Evolutionary conservation across 805 yeast genomes (phyloP).

Genomic region (Kregervanrija fluxuum): DNA sequence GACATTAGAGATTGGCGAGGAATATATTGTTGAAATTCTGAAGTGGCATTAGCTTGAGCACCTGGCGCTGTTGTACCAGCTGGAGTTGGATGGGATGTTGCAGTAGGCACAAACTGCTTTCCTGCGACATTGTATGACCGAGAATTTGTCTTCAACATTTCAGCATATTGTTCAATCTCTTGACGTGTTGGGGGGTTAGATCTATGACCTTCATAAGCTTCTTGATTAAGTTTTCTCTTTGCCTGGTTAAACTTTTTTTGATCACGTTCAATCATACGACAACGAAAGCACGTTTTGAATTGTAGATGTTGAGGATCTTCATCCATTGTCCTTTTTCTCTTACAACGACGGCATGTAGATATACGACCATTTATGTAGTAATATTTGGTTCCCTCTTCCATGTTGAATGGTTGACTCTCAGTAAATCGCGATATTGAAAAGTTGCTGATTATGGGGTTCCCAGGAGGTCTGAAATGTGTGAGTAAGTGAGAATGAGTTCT

Average conservation of each 20-base stretch:
- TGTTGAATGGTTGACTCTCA: no score
- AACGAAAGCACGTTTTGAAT: slow-evolving; percentile 52
- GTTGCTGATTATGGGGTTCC: no score
- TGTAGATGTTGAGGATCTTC: slow-evolving; percentile 51
- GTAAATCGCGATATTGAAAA: no score
- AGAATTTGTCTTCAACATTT: slow-evolving; percentile 9
- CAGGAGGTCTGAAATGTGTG: no score
- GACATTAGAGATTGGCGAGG: slow-evolving; percentile 2
- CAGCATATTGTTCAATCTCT: slow-evolving; percentile 13
- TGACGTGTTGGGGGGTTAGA: slow-evolving; percentile 11
- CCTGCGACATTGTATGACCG: slow-evolving; percentile 6
- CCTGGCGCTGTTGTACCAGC: slow-evolving; percentile 3
- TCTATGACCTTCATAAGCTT: slow-evolving; percentile 11
- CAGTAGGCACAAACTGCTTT: slow-evolving; percentile 11
- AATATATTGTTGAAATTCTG: slow-evolving; percentile 6
- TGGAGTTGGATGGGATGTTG: slow-evolving; percentile 12
- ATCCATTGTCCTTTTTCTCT: slow-evolving; percentile 45
- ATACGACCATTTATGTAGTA: slow-evolving; percentile 27
- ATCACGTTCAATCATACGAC: slow-evolving; percentile 47
- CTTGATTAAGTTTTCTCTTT: slow-evolving; percentile 16
- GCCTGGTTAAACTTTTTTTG: slow-evolving; percentile 26
- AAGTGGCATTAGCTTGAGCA: background rate
- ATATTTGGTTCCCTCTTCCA: slow-evolving; percentile 4
- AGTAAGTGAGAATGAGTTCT: no score
- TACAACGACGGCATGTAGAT: slow-evolving; percentile 48